phyloP scores from a whole-genome alignment of 805 yeast species.

The Sugiyamaella qingdaonensis region DNA sequence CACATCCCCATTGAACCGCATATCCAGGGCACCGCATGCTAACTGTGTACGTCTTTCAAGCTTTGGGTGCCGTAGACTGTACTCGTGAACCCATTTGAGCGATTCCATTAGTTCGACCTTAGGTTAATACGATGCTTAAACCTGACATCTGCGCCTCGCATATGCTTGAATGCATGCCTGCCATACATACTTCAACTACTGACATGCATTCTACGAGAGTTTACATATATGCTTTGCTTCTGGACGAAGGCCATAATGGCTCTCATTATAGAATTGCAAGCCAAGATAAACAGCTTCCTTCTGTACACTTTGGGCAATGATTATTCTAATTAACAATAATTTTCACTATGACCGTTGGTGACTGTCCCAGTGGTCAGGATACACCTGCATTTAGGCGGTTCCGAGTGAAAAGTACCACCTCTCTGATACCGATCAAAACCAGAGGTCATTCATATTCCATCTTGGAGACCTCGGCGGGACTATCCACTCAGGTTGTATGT shows the following conservation, averaged over 20 bases:
- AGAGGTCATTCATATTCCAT: background rate
- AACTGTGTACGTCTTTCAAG: background rate
- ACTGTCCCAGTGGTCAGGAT: background rate
- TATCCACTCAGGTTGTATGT: background rate
- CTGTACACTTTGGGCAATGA: no score
- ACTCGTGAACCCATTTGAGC: background rate
- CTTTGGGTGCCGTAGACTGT: background rate
- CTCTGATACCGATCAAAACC: conserved; percentile 20
- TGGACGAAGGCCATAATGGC: no score
- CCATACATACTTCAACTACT: no score
- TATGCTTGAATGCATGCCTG: no score
- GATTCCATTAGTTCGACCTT: background rate
- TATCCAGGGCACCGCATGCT: background rate
- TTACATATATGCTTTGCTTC: no score
- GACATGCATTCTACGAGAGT: no score
- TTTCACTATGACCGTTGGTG: background rate
- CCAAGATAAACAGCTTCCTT: no score
- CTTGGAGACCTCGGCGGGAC: background rate
- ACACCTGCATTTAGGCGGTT: background rate
- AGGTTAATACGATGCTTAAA: no score
- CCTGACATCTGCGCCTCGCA: no score
- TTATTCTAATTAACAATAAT: no score
- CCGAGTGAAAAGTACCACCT: conserved; percentile 6
- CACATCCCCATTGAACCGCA: background rate
- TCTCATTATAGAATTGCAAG: no score